Evolutionary conservation across 2,329 filamentous ascomycete genomes (phyloP), one percentile per base, ranked within the genome.

Genomic region (Epichloe uncinata): DNA sequence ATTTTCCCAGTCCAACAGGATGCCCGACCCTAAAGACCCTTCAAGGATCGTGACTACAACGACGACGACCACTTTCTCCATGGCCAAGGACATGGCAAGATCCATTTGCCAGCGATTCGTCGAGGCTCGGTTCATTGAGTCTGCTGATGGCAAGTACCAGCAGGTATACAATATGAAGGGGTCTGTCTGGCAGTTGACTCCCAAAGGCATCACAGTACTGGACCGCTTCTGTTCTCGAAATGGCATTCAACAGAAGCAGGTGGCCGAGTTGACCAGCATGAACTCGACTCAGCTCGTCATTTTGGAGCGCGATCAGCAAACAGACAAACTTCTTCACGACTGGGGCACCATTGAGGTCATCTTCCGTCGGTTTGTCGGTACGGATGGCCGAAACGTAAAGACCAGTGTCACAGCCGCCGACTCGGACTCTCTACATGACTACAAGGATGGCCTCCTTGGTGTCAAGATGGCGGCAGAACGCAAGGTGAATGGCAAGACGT

Each of bases 81-180:
- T 98, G 93, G 91, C 91, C 44, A 94, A 91, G 69, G 91, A 97
- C 64, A 97, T 98, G 93, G 93, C 93, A 42, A 81, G 90, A 51
- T 93, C 89, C 7, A 93, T 97, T 54, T 97, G 91, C 66, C 87
- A 94, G 65, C 83, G 90, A 36, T 97, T 97, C 60, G 77, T 96
- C 52, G 91, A 97, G 61, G 91, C 91, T 48, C 81, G 91, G 48
- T 94, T 97, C 66, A 89, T 97, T 50, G 91, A 97, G 69, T 87
- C 90, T 5, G 87, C 89, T 18, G 93, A 97, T 63, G 88, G 88
- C 57, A 94, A 91, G 68, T 77, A 84, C 47, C 82, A 83, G 59
- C 75, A 80, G 56, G 73, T 86, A 45, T 98, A 97, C 69, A 85
- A 81, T 16, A 85, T 94, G 74, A 95, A 95, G 73, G 88, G 88